A percentile compares a stretch with the other conserved stretches of the same genome.
phyloP scores from a whole-genome alignment of 495 filamentous ascomycete genomes.

The Aspergillus sparsus region DNA sequence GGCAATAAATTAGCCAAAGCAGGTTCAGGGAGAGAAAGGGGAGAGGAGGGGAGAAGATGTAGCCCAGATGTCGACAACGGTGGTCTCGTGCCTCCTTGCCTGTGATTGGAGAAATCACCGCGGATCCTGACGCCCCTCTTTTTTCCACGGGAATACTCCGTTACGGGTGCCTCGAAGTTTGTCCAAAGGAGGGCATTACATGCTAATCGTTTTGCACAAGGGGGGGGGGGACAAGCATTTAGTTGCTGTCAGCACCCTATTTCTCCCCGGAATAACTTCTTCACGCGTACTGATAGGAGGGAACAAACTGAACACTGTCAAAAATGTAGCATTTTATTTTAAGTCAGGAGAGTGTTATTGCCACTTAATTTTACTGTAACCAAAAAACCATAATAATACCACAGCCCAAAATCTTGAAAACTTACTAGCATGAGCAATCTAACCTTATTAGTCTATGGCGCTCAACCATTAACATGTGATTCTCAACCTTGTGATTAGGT shows the following conservation, averaged over 20 bases:
- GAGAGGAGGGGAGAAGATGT: conserved; percentile 2
- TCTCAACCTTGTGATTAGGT: conserved; percentile 18
- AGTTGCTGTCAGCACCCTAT: too few relatives aligned
- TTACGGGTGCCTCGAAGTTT: not conserved
- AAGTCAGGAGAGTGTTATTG: not conserved
- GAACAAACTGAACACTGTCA: too few relatives aligned
- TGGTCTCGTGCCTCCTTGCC: conserved; percentile 45
- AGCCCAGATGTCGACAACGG: conserved; percentile 12
- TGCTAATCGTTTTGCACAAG: too few relatives aligned
- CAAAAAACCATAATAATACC: not conserved
- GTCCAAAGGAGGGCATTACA: not conserved
- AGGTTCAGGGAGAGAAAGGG: conserved; percentile 3
- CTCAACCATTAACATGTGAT: conserved; percentile 26
- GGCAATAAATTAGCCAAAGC: not conserved
- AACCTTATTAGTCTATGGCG: conserved; percentile 4
- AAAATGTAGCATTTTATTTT: too few relatives aligned
- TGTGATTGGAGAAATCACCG: conserved; percentile 36
- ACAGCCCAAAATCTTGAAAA: not conserved
- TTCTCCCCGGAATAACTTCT: too few relatives aligned
- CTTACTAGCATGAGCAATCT: conserved; percentile 1
- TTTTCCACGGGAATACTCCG: conserved; percentile 1
- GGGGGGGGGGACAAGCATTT: too few relatives aligned
- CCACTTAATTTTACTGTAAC: not conserved
- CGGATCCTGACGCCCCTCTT: conserved; percentile 17
- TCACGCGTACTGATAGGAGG: too few relatives aligned